Evolutionary conservation across 1,284 basidiomycete genomes (phyloP).

Genomic region (Fistulinella cinereoalba): DNA sequence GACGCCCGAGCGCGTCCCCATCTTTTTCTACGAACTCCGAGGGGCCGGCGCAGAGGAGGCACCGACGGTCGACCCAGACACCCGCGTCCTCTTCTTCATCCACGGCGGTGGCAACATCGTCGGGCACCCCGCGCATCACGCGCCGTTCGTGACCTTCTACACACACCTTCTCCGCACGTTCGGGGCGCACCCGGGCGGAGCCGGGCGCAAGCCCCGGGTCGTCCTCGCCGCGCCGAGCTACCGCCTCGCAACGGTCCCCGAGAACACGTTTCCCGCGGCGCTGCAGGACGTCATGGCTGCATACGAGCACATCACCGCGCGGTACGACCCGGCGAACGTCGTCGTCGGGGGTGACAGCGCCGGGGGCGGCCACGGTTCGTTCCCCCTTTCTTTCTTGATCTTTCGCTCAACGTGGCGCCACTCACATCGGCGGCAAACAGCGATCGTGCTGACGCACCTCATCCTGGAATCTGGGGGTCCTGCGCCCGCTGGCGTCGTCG

Average conservation of each 20-base stretch:
- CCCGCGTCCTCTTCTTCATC: conserved; percentile 22
- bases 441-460: conserved; percentile 25
- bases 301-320: conserved; percentile 27
- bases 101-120: conserved; percentile 24
- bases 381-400: too few species aligned
- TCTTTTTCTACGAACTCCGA: conserved; percentile 18
- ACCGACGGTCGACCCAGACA: neutral
- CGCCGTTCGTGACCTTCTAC: conserved; percentile 7
- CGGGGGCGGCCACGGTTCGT: conserved; percentile 23
- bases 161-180: conserved; percentile 13
- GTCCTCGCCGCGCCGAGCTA: conserved; percentile 24
- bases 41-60: neutral
- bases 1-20: conserved; percentile 19
- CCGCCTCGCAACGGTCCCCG: conserved; percentile 21
- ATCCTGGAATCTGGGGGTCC: conserved; percentile 7
- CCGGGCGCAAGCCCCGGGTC: too few species aligned
- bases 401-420: too few species aligned
- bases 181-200: conserved; percentile 3
- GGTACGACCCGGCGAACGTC: conserved; percentile 20
- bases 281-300: conserved; percentile 24
- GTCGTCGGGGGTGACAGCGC: conserved; percentile 27
- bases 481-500: conserved; percentile 8
- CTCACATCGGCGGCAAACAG: too few species aligned
- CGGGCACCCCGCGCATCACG: conserved; percentile 16
- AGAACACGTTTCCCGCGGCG: conserved; percentile 26